These are phyloP conservation scores for Pichia californica DNA, from an alignment of 805 yeast species.

Conservation along the genomic window DNA sequence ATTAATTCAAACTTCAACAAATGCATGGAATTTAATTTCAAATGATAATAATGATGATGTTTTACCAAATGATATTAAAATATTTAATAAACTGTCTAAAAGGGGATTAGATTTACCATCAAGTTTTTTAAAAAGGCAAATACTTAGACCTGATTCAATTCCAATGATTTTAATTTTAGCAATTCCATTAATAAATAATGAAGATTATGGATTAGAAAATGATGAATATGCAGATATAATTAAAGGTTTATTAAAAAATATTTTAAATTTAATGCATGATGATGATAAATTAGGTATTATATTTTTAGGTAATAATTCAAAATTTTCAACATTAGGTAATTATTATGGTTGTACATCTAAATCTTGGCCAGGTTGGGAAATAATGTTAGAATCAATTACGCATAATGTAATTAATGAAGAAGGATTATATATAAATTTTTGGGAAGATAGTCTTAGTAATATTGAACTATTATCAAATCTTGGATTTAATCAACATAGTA, in stretches of 20 bases:
- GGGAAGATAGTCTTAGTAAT: slow-evolving; percentile 22
- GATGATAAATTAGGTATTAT: slow-evolving; percentile 26
- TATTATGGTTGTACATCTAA: slow-evolving; percentile 26
- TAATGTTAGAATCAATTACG: slow-evolving; percentile 16
- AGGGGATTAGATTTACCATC: slow-evolving; percentile 39
- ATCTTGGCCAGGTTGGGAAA: slow-evolving; percentile 27
- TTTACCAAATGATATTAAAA: slow-evolving; percentile 35
- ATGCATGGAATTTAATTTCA: slow-evolving; percentile 40
- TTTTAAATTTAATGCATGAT: slow-evolving; percentile 13
- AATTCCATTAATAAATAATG: slow-evolving; percentile 20
- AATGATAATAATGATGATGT: slow-evolving; percentile 16
- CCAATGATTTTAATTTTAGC: slow-evolving; percentile 23
- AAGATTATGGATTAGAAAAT: slow-evolving; percentile 16
- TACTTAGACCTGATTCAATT: slow-evolving; percentile 34
- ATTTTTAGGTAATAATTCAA: slow-evolving; percentile 19
- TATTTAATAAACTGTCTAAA: slow-evolving; percentile 31
- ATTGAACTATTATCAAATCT: slow-evolving; percentile 17
- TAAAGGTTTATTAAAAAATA: slow-evolving; percentile 9
- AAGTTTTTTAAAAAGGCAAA: slow-evolving; percentile 30
- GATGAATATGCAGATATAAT: slow-evolving; percentile 17
- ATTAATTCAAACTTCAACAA: slow-evolving; percentile 43
- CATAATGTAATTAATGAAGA: slow-evolving; percentile 12
- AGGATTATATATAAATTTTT: slow-evolving; percentile 6
- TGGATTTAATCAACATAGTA: slow-evolving; percentile 13
- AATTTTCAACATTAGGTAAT: slow-evolving; percentile 18